phyloP scores from a whole-genome alignment of 1,284 basidiomycete species.

The Meira miltonrushii region DNA sequence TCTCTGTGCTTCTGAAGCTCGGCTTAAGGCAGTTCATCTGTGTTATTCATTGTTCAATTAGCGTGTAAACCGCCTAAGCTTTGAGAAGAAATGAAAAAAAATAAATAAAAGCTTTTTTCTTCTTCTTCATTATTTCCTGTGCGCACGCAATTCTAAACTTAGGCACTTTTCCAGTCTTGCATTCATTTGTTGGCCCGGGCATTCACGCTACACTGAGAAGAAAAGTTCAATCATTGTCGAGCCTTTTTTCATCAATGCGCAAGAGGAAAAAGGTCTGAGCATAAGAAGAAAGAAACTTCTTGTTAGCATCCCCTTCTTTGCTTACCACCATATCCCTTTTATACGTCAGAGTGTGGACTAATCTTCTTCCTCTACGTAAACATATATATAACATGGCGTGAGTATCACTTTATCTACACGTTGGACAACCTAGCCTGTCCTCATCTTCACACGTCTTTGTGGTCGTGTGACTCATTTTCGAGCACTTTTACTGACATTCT shows the following conservation, averaged over 20 bases:
- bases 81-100: neutral
- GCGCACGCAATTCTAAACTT: neutral
- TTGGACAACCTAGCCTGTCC: too few species aligned
- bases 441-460: too few species aligned
- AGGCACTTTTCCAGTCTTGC: neutral
- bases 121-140: neutral
- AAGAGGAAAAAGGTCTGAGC: too few species aligned
- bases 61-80: too few species aligned
- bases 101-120: neutral
- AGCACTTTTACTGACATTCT: neutral
- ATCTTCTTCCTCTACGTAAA: neutral
- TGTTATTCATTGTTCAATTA: too few species aligned
- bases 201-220: too few species aligned
- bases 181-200: too few species aligned
- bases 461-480: too few species aligned
- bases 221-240: too few species aligned
- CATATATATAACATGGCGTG: slow-evolving; percentile 10
- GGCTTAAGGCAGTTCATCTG: too few species aligned
- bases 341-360: neutral
- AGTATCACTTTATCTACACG: neutral
- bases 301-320: neutral
- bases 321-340: neutral
- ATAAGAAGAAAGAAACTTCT: neutral
- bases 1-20: neutral
- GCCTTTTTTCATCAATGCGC: too few species aligned